These are phyloP conservation scores for Kodamaea sagamina DNA, from an alignment of 805 yeast genomes.

Conservation along the genomic window DNA sequence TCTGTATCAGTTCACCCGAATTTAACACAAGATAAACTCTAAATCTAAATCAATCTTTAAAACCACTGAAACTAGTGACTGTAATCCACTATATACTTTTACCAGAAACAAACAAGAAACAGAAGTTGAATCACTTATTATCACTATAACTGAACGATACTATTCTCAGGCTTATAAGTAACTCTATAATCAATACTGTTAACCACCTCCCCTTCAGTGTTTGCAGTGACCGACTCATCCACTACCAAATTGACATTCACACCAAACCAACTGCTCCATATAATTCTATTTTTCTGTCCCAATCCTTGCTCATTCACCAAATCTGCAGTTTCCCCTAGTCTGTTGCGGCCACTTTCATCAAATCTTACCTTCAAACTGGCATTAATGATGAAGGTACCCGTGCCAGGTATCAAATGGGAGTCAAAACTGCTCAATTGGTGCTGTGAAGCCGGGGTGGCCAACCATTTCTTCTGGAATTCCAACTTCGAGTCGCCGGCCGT, in stretches of 20 bases:
- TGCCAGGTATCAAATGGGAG: constrained; percentile 67
- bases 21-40: too few relatives aligned
- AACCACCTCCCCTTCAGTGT: constrained; percentile 46
- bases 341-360: constrained; percentile 73
- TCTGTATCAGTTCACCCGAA: too few relatives aligned
- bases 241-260: constrained; percentile 59
- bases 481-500: constrained; percentile 34
- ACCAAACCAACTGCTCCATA: constrained; percentile 76
- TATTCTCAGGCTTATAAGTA: constrained; percentile 61
- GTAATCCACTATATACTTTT: too few relatives aligned
- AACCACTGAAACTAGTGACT: too few relatives aligned
- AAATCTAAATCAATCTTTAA: too few relatives aligned
- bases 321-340: constrained; percentile 65
- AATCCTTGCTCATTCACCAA: constrained; percentile 28
- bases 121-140: background rate
- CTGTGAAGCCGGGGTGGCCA: constrained; percentile 55
- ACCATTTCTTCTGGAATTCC: constrained; percentile 61
- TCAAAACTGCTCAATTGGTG: constrained; percentile 68
- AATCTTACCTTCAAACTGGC: constrained; percentile 65
- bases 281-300: constrained; percentile 34
- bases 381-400: constrained; percentile 53
- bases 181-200: constrained; percentile 66
- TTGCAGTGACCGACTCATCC: constrained; percentile 48
- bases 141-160: constrained; percentile 30
- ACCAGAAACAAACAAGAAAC: too few relatives aligned